Percentiles rank a stretch among this genome's conserved stretches.
These are phyloP conservation scores for Karstenula rhodostoma DNA, from an alignment of 2,329 filamentous ascomycete genomes.

Conservation along the genomic window DNA sequence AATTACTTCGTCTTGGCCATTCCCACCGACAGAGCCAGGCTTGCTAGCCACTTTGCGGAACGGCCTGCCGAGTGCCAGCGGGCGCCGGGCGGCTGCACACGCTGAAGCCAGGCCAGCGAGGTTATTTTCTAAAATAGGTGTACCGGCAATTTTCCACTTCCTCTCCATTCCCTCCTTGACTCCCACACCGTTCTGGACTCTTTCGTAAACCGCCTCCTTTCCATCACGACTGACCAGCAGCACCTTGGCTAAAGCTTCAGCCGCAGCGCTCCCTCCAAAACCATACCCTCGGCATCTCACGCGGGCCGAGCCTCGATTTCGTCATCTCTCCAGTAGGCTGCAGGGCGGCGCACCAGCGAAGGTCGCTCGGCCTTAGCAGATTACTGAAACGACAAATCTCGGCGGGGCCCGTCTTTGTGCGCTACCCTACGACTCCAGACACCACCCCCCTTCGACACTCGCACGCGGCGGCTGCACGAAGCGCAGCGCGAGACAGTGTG, in stretches of 20 bases:
- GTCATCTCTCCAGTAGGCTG: slow-evolving; percentile 38
- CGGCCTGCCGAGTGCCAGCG: slow-evolving; percentile 29
- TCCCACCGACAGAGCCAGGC: slow-evolving; percentile 18
- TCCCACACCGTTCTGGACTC: slow-evolving; percentile 7
- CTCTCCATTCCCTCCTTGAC: background rate
- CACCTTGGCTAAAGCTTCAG: slow-evolving; percentile 12
- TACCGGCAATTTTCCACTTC: slow-evolving; percentile 12
- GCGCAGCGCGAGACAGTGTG: slow-evolving; percentile 25
- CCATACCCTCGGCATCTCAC: slow-evolving; percentile 5
- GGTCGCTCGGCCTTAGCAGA: slow-evolving; percentile 16
- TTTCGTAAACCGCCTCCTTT: background rate
- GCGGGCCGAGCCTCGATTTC: slow-evolving; percentile 43
- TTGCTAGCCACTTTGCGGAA: slow-evolving; percentile 26
- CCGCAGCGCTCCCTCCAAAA: background rate
- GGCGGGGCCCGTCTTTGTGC: slow-evolving; percentile 11
- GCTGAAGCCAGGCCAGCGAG: slow-evolving; percentile 31
- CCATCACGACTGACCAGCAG: background rate
- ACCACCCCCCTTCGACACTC: slow-evolving; percentile 1
- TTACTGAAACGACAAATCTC: slow-evolving; percentile 6
- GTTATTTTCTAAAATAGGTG: slow-evolving; percentile 26
- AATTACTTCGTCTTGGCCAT: slow-evolving; percentile 26
- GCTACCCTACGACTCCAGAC: background rate
- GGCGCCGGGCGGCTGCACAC: slow-evolving; percentile 21
- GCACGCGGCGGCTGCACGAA: slow-evolving; percentile 29
- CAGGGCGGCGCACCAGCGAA: slow-evolving; percentile 26